Evolutionary conservation across 1,139 yeast genomes (phyloP).

Genomic region (Groenewaldozyma sp.): DNA sequence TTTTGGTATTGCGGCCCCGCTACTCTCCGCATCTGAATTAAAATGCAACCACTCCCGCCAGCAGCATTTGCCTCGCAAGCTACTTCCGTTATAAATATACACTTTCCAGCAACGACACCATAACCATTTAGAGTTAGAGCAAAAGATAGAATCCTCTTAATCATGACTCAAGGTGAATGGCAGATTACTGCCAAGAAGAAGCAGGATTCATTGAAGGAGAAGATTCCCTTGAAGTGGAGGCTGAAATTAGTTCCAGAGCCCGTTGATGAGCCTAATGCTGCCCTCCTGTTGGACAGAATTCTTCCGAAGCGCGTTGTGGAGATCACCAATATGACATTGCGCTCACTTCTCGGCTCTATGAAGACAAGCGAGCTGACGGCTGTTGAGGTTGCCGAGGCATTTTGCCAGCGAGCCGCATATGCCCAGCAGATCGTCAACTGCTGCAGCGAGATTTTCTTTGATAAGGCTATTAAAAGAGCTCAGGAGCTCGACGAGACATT

Average conservation of each 20-base stretch:
- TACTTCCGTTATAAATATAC: too few species aligned
- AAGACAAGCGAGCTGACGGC: slow-evolving; percentile 10
- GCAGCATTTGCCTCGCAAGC: too few species aligned
- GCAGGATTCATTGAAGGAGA: slow-evolving; percentile 5
- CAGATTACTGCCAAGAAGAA: slow-evolving; percentile 9
- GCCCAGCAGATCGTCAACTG: slow-evolving; percentile 46
- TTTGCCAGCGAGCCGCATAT: slow-evolving; percentile 46
- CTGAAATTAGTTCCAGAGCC: slow-evolving; percentile 7
- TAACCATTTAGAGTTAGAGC: background rate
- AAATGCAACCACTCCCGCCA: too few species aligned
- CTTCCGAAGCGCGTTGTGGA: slow-evolving; percentile 7
- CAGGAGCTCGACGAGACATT: slow-evolving; percentile 31
- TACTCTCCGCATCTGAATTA: too few species aligned
- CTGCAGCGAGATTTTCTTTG: slow-evolving; percentile 28
- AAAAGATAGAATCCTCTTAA: slow-evolving; percentile 7
- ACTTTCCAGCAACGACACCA: too few species aligned
- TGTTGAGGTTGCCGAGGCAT: slow-evolving; percentile 22
- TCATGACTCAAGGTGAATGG: slow-evolving; percentile 9
- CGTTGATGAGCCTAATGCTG: slow-evolving; percentile 11
- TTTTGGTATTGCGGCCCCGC: too few species aligned
- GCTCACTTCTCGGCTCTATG: slow-evolving; percentile 7
- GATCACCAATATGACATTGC: slow-evolving; percentile 10
- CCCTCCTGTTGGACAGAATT: slow-evolving; percentile 8
- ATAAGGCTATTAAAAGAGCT: slow-evolving; percentile 31
- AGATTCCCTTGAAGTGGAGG: slow-evolving; percentile 10